phyloP scores from a whole-genome alignment of 495 filamentous ascomycete species.

The Neurospora tetrasperma region DNA sequence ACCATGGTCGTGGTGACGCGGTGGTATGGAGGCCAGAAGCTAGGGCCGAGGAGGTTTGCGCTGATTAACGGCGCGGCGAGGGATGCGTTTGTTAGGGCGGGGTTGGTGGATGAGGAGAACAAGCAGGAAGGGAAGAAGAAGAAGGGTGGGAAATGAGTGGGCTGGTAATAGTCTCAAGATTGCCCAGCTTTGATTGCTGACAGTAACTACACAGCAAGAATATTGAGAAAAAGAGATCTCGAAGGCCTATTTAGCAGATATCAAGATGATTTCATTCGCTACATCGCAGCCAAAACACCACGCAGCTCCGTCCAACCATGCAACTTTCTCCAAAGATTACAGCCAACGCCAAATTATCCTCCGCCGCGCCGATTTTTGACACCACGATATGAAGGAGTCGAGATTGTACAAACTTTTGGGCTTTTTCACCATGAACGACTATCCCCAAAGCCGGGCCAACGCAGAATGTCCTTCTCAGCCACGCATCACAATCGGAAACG shows the following conservation, averaged over 20 bases:
- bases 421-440: background rate
- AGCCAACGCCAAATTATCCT: background rate
- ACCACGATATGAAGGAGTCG: background rate
- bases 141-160: slow-evolving; percentile 29
- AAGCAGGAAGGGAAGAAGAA: slow-evolving; percentile 43
- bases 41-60: slow-evolving; percentile 82
- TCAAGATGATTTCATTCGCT: background rate
- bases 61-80: slow-evolving; percentile 79
- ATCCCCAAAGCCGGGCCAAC: background rate
- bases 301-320: background rate
- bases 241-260: background rate
- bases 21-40: slow-evolving; percentile 86
- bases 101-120: slow-evolving; percentile 44
- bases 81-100: slow-evolving; percentile 75
- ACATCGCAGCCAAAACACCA: background rate
- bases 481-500: background rate
- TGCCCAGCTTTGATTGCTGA: background rate
- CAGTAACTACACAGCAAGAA: background rate
- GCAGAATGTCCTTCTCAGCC: background rate
- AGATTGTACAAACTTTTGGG: background rate
- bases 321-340: background rate
- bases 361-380: background rate
- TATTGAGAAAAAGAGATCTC: too few relatives aligned
- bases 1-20: slow-evolving; percentile 86
- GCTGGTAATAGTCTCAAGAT: background rate